These are phyloP conservation scores for Iberis pinnata DNA, from an alignment of 345 rosid species.

Conservation along the genomic window DNA sequence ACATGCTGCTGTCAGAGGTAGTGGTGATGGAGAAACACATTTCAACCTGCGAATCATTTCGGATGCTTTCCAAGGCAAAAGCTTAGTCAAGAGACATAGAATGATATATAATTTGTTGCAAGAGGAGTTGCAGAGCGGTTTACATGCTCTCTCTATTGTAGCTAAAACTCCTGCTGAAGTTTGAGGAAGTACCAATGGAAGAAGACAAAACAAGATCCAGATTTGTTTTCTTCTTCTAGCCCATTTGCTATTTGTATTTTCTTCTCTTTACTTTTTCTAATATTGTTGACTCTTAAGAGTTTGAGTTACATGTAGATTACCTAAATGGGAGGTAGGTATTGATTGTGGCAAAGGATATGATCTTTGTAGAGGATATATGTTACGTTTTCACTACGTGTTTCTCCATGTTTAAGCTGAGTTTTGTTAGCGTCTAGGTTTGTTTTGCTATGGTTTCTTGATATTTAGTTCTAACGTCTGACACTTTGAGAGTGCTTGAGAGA, in stretches of 20 bases:
- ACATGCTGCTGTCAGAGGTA: constrained; percentile 34
- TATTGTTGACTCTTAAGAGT: constrained; percentile 13
- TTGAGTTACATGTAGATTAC: constrained; percentile 9
- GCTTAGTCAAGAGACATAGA: constrained; percentile 35
- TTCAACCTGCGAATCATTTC: constrained; percentile 30
- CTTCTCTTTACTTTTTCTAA: not conserved
- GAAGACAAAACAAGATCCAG: constrained; percentile 9
- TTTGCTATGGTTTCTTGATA: constrained; percentile 18
- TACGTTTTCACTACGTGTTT: constrained; percentile 11
- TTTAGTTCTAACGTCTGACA: constrained; percentile 2
- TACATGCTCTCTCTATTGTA: constrained; percentile 32
- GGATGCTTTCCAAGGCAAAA: constrained; percentile 29
- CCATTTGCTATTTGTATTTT: no score
- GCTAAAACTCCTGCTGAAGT: constrained; percentile 32
- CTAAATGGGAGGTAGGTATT: not conserved
- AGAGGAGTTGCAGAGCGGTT: constrained; percentile 31
- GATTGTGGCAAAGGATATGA: constrained; percentile 11
- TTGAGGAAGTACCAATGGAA: constrained; percentile 11
- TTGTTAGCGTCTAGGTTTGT: not conserved
- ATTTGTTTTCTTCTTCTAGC: no score
- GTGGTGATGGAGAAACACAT: constrained; percentile 31
- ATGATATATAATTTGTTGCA: constrained; percentile 23
- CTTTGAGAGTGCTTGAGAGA: constrained; percentile 10
- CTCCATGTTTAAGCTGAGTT: not conserved
- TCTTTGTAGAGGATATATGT: constrained; percentile 9